phyloP scores from a whole-genome alignment of 805 yeast species.

The Metschnikowia santaceciliae region DNA sequence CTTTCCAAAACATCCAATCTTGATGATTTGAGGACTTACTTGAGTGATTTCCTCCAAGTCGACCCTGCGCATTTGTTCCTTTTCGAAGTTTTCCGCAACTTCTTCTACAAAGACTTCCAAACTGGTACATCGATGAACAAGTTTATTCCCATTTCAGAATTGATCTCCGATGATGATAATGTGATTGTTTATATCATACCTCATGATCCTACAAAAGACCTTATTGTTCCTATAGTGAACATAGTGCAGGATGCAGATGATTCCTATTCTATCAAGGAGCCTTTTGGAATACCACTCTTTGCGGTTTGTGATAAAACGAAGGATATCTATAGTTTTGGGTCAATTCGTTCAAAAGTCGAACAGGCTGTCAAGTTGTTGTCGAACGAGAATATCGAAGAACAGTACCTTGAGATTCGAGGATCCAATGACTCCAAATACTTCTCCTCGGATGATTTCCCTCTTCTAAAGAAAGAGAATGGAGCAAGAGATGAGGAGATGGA shows the following conservation, averaged over 20 bases:
- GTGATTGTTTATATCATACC: slow-evolving; percentile 58
- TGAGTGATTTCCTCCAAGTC: slow-evolving; percentile 45
- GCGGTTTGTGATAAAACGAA: slow-evolving; percentile 46
- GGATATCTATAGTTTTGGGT: slow-evolving; percentile 55
- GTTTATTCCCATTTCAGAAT: slow-evolving; percentile 63
- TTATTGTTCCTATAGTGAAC: slow-evolving; percentile 58
- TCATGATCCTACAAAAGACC: slow-evolving; percentile 39
- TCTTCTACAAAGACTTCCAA: slow-evolving; percentile 68
- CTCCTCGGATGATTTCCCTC: slow-evolving; percentile 33
- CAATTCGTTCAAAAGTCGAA: slow-evolving; percentile 56
- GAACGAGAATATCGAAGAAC: slow-evolving; percentile 20
- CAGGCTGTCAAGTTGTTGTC: slow-evolving; percentile 26
- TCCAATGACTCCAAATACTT: slow-evolving; percentile 15
- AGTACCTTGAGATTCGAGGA: slow-evolving; percentile 20
- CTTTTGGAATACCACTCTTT: slow-evolving; percentile 78
- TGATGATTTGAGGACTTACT: slow-evolving; percentile 56
- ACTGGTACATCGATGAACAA: slow-evolving; percentile 47
- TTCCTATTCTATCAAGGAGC: slow-evolving; percentile 35
- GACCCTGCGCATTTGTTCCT: slow-evolving; percentile 25
- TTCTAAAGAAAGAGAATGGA: slow-evolving; percentile 13
- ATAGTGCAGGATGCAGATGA: slow-evolving; percentile 34
- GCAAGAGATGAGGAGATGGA: neutral
- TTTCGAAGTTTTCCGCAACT: slow-evolving; percentile 52
- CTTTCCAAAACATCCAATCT: slow-evolving; percentile 62
- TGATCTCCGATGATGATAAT: slow-evolving; percentile 59